phyloP scores from a whole-genome alignment of 2,329 filamentous ascomycete genomes.

The Zymoseptoria tritici region DNA sequence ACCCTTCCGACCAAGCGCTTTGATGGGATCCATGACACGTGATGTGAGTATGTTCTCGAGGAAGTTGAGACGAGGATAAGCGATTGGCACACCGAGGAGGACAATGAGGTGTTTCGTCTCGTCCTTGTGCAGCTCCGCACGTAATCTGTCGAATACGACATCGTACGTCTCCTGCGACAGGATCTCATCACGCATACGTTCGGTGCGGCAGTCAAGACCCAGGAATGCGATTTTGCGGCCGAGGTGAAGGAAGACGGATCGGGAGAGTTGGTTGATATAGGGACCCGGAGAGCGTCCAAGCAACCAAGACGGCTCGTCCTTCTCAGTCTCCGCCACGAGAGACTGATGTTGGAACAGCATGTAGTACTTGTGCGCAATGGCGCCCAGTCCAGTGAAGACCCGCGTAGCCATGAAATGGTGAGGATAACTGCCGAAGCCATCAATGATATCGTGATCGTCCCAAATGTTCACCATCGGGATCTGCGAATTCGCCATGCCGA shows the following conservation, averaged over 20 bases:
- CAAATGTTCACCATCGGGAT: slow-evolving; percentile 99
- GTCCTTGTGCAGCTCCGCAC: slow-evolving; percentile 72
- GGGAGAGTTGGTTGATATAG: slow-evolving; percentile 80
- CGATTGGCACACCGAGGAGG: slow-evolving; percentile 63
- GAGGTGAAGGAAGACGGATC: slow-evolving; percentile 77
- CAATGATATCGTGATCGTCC: slow-evolving; percentile 70
- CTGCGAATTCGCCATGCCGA: slow-evolving; percentile 84
- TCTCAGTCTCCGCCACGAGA: slow-evolving; percentile 68
- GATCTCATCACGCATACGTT: slow-evolving; percentile 77
- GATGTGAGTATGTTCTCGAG: slow-evolving; percentile 69
- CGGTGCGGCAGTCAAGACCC: slow-evolving; percentile 84
- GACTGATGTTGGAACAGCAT: slow-evolving; percentile 98
- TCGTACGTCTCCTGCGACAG: slow-evolving; percentile 76
- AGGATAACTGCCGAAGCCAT: slow-evolving; percentile 85
- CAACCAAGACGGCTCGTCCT: slow-evolving; percentile 84
- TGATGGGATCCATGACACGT: slow-evolving; percentile 76
- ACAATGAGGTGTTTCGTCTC: slow-evolving; percentile 87
- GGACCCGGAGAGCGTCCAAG: slow-evolving; percentile 73
- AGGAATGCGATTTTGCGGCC: slow-evolving; percentile 74
- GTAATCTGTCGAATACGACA: slow-evolving; percentile 76
- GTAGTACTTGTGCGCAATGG: slow-evolving; percentile 96
- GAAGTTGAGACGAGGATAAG: slow-evolving; percentile 45
- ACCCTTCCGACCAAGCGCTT: slow-evolving; percentile 75
- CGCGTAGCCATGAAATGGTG: slow-evolving; percentile 78
- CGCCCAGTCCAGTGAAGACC: slow-evolving; percentile 82